Base-by-base conservation (phyloP, 257 asterid species). In the Nicotiana tomentosiformis region DNA sequence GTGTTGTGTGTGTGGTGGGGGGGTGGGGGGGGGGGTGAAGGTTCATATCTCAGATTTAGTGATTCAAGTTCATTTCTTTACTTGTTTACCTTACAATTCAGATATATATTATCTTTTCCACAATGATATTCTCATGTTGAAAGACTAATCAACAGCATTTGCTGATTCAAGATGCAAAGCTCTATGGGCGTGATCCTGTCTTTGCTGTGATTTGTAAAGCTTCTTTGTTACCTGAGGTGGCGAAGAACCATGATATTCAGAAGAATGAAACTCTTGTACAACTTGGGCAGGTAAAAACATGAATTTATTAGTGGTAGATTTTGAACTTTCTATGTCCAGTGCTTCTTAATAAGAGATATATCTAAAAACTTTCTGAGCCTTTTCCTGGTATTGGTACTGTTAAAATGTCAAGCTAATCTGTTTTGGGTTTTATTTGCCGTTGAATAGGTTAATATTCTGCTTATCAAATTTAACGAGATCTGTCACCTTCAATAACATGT, bases 101-200 rank as follows among this genome's bases (percentile, higher is more conserved):
- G 60, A 49, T 74, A 33, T 67, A 29, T 81, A 83, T 88, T 65
- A 60, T 69, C 76, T 80, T 82, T 80, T 79, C 43, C 43, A 53
- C 82, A 66, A 82, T 77, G 82, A 83, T 79, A 83, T 85, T 85
- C 87, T 91, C 82, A 88, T 86, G 80, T 67, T 43, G 85, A 83
- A 81, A 85, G 82, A 85, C 87, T 86, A 76, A 87, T 89, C 86
- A 49, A 87, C 98, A 96, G 99, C 94, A 89, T 87, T 93, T 96
- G 89, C 92, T 96, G 90, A 89, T 93, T 89, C 98, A 96, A 94
- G 98, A 96, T 89, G 98, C 97, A 81, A 96, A 91, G 92, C 96
- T 96, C 83, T 93, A 90, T 82, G 99, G 99, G 29, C 95, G 94
- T 77, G 95, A 96, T 86, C 88, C 93, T 66, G 81, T 93, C 78